A percentile compares a stretch with the other conserved stretches of the same genome.
Conservation (phyloP, 768 basidiomycete genomes). For the Boletus speciosus region DNA sequence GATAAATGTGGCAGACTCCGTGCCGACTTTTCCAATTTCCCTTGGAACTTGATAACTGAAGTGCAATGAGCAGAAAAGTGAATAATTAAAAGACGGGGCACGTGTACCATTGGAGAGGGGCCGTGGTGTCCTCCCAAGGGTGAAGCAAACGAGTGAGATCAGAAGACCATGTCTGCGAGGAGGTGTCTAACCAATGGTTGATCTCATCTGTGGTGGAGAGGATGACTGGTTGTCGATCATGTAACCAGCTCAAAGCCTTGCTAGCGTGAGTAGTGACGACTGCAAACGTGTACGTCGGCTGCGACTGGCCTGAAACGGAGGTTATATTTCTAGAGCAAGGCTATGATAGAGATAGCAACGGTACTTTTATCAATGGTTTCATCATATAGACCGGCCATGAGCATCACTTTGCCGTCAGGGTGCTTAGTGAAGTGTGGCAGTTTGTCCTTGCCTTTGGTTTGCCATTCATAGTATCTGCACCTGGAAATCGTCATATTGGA, state of each 20-base stretch:
- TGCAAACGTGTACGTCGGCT: slow-evolving; percentile 75
- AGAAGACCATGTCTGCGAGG: slow-evolving; percentile 58
- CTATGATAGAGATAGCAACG: neutral
- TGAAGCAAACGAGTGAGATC: slow-evolving; percentile 57
- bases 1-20: slow-evolving; percentile 77
- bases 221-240: slow-evolving; percentile 86
- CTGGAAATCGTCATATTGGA: neutral
- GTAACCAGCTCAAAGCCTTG: slow-evolving; percentile 77
- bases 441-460: slow-evolving; percentile 75
- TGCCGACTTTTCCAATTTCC: slow-evolving; percentile 89
- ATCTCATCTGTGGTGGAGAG: slow-evolving; percentile 61
- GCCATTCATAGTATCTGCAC: slow-evolving; percentile 90
- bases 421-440: slow-evolving; percentile 79
- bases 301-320: slow-evolving; percentile 42
- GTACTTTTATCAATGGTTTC: slow-evolving; percentile 61
- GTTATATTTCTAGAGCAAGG: neutral
- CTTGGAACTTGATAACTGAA: slow-evolving; percentile 81
- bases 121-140: slow-evolving; percentile 49
- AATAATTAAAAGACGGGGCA: neutral
- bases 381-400: slow-evolving; percentile 89
- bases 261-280: slow-evolving; percentile 83
- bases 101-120: slow-evolving; percentile 66
- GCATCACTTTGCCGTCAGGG: slow-evolving; percentile 61
- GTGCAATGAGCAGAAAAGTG: neutral
- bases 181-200: slow-evolving; percentile 77